Conservation (phyloP, 345 rosid genomes). For the Linum trigynum region DNA sequence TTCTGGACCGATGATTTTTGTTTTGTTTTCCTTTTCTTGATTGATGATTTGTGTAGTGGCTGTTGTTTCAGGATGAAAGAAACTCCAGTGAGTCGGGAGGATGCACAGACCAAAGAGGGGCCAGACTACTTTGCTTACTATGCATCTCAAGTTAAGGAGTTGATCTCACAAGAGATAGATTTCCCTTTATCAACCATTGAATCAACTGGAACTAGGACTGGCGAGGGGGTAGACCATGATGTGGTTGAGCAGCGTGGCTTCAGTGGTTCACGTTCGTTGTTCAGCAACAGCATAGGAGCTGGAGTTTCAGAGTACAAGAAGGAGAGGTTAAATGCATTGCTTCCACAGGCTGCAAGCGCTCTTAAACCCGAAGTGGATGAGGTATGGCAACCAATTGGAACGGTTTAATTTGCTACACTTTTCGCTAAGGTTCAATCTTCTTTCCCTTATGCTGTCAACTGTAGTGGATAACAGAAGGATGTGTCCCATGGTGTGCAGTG, state of each 20-base stretch:
- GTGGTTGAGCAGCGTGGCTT: neutral
- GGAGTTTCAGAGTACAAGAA: conserved; percentile 33
- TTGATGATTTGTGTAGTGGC: conserved; percentile 16
- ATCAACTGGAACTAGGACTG: conserved; percentile 7
- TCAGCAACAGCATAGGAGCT: conserved; percentile 25
- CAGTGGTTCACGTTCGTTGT: conserved; percentile 13
- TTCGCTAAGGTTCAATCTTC: too few relatives aligned
- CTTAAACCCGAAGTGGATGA: conserved; percentile 44
- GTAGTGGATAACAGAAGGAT: neutral
- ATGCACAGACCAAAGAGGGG: conserved; percentile 15
- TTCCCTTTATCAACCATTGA: conserved; percentile 11
- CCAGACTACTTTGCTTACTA: conserved; percentile 42
- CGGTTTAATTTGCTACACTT: neutral
- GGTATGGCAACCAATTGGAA: conserved; percentile 18
- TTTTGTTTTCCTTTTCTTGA: neutral
- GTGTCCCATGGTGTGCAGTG: neutral
- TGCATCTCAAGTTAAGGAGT: conserved; percentile 25
- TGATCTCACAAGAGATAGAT: conserved; percentile 32
- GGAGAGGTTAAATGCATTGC: conserved; percentile 37
- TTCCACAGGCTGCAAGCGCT: conserved; percentile 33
- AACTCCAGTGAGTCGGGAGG: conserved; percentile 12
- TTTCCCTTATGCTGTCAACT: neutral
- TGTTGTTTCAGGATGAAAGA: conserved; percentile 19
- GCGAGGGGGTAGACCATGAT: neutral
- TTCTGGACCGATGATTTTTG: conserved; percentile 12